Conservation (phyloP, 2,329 filamentous ascomycete species). For the Coniochaeta prunicola region DNA sequence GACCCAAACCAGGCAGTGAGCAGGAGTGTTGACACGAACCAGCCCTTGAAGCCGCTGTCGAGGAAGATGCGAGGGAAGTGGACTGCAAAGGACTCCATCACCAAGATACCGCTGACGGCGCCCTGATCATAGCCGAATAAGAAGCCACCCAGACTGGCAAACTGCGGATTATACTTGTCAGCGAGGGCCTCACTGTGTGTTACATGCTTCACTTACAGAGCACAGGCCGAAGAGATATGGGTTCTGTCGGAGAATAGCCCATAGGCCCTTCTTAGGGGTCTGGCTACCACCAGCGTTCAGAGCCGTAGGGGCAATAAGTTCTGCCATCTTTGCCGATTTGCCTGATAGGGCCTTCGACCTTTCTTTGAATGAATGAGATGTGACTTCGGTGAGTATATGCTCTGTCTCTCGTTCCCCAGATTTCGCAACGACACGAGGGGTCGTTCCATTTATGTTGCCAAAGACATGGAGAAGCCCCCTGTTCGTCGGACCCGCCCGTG, state of each 20-base stretch:
- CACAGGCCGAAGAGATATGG: conserved; percentile 37
- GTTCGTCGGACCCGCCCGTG: background rate
- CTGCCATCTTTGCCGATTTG: background rate
- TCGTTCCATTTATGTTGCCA: background rate
- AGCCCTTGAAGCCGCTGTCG: conserved; percentile 40
- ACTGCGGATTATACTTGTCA: conserved; percentile 9
- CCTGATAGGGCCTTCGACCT: background rate
- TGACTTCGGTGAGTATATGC: background rate
- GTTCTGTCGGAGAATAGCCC: conserved; percentile 25
- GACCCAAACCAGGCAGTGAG: conserved; percentile 42
- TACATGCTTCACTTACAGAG: conserved; percentile 18
- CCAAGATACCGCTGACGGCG: conserved; percentile 37
- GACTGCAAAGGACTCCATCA: conserved; percentile 34
- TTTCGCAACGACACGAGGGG: background rate
- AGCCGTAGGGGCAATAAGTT: background rate
- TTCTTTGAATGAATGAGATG: background rate
- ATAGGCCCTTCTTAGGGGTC: conserved; percentile 15
- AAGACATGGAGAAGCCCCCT: background rate
- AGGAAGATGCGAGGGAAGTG: conserved; percentile 22
- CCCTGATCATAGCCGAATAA: conserved; percentile 44
- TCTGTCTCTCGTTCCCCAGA: background rate
- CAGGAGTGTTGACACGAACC: conserved; percentile 43
- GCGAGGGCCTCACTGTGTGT: conserved; percentile 6
- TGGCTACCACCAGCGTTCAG: conserved; percentile 8
- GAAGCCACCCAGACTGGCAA: conserved; percentile 31